Percentiles rank a stretch among this genome's conserved stretches.
phyloP scores from a whole-genome alignment of 1,139 yeast species.

The Lodderomyces pseudojiufengensis region DNA sequence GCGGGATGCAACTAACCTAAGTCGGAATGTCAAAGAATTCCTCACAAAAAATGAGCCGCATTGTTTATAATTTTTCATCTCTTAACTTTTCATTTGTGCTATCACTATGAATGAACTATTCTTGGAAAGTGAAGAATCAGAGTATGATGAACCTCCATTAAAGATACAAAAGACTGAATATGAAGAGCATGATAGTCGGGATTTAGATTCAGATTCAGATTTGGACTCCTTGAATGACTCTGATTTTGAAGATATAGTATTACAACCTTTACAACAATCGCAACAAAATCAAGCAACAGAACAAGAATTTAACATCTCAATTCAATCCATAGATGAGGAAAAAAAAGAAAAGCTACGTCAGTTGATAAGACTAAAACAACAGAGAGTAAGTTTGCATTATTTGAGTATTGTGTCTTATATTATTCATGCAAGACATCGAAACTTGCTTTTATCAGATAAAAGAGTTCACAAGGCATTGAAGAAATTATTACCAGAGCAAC shows the following conservation, averaged over 20 bases:
- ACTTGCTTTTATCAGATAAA: conserved; percentile 20
- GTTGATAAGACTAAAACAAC: conserved; percentile 12
- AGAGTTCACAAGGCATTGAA: conserved; percentile 23
- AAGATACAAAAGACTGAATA: conserved; percentile 8
- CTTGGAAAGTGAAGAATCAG: conserved; percentile 8
- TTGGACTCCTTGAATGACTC: conserved; percentile 15
- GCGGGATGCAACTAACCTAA: no score
- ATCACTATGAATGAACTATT: conserved; percentile 5
- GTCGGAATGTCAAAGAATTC: no score
- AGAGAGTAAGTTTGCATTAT: conserved; percentile 19
- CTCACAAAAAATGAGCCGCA: no score
- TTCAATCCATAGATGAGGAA: conserved; percentile 7
- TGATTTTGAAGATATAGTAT: conserved; percentile 4
- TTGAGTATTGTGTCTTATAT: conserved; percentile 27
- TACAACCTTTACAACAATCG: background rate
- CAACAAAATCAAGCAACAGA: conserved; percentile 1
- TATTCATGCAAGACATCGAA: conserved; percentile 23
- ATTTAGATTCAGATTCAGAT: conserved; percentile 14
- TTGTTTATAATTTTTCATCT: background rate
- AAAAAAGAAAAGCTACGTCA: conserved; percentile 10
- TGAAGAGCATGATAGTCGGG: conserved; percentile 6
- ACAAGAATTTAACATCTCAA: conserved; percentile 11
- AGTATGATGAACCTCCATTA: conserved; percentile 7
- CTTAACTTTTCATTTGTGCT: background rate
- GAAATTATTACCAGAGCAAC: conserved; percentile 24